Percentiles rank a stretch among this genome's conserved stretches.
Evolutionary conservation across 1,139 yeast species (phyloP).

Genomic region (Hemisphaericaspora subhashii): DNA sequence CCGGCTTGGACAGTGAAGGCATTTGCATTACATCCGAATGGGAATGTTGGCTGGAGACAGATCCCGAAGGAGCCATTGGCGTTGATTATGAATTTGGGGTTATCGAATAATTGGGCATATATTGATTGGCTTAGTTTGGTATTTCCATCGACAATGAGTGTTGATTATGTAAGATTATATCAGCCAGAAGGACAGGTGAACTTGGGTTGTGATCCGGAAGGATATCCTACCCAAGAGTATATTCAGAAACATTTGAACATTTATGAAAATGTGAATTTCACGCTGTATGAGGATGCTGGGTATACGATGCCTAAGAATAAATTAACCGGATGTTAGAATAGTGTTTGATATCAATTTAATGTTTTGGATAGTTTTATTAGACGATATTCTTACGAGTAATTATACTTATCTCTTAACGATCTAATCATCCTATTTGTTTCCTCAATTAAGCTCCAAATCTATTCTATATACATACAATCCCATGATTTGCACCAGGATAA

Average conservation of each 20-base stretch:
- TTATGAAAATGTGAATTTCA: conserved; percentile 62
- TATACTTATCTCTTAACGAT: no score
- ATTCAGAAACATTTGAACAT: conserved; percentile 63
- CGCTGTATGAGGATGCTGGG: conserved; percentile 68
- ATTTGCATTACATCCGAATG: conserved; percentile 72
- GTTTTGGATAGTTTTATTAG: conserved; percentile 1
- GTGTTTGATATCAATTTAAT: neutral
- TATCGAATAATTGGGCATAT: conserved; percentile 79
- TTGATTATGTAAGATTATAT: conserved; percentile 78
- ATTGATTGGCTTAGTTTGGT: conserved; percentile 71
- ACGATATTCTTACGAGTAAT: neutral
- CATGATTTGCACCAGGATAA: conserved; percentile 13
- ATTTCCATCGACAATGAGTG: conserved; percentile 66
- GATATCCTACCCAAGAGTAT: conserved; percentile 72
- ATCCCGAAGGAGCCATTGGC: conserved; percentile 89
- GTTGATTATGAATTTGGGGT: conserved; percentile 71
- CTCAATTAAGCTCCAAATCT: neutral
- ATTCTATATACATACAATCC: conserved; percentile 12
- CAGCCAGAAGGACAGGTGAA: conserved; percentile 58
- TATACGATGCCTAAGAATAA: conserved; percentile 57
- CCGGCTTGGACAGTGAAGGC: conserved; percentile 66
- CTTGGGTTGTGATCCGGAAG: conserved; percentile 73
- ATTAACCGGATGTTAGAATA: conserved; percentile 20
- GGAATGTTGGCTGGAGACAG: conserved; percentile 75
- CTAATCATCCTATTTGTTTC: neutral